These are phyloP conservation scores for Sporothrix mexicana DNA, from an alignment of 2,329 filamentous ascomycete species.

Conservation along the genomic window DNA sequence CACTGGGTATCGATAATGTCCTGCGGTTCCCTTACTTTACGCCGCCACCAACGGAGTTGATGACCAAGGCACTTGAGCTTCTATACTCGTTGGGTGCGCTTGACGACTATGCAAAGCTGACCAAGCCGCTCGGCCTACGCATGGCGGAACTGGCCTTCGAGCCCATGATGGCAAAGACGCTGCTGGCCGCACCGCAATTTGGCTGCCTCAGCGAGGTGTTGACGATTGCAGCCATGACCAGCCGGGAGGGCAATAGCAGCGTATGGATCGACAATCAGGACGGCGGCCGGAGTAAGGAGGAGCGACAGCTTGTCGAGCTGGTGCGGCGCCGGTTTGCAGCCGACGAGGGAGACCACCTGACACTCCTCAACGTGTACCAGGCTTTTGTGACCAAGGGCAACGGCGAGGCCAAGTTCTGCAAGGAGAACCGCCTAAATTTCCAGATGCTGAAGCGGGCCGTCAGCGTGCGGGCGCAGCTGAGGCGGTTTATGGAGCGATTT, in stretches of 20 bases:
- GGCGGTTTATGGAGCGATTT: conserved; percentile 85
- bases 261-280: conserved; percentile 83
- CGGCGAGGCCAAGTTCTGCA: conserved; percentile 85
- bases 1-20: conserved; percentile 93
- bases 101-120: conserved; percentile 89
- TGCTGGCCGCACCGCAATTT: conserved; percentile 77
- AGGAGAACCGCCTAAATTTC: conserved; percentile 85
- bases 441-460: conserved; percentile 82
- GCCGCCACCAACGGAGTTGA: conserved; percentile 80
- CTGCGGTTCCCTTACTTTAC: conserved; percentile 89
- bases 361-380: conserved; percentile 90
- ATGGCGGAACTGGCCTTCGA: conserved; percentile 95
- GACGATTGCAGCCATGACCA: conserved; percentile 93
- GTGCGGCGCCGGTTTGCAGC: conserved; percentile 82
- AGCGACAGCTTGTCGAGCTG: conserved; percentile 75
- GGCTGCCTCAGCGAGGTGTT: conserved; percentile 84
- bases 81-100: conserved; percentile 86
- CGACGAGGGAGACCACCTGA: conserved; percentile 92
- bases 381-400: conserved; percentile 82
- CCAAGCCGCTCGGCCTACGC: conserved; percentile 80
- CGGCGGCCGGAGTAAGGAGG: conserved; percentile 50
- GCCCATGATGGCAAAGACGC: conserved; percentile 92
- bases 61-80: conserved; percentile 85
- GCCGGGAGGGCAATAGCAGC: conserved; percentile 76
- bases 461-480: conserved; percentile 84